These are phyloP conservation scores for Zanthoxylum bungeanum DNA, from an alignment of 345 rosid species.

Conservation along the genomic window DNA sequence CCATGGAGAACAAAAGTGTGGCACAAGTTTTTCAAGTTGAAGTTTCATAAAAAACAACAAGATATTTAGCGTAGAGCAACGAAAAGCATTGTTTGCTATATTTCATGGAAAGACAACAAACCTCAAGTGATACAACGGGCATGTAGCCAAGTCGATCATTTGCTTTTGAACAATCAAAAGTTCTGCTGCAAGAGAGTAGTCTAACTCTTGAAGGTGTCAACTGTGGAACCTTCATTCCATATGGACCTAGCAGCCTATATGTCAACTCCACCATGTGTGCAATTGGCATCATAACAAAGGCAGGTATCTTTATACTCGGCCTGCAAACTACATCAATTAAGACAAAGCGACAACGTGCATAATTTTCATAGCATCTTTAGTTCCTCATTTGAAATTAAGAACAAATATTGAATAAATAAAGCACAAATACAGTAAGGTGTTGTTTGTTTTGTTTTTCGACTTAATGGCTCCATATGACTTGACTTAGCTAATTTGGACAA, in stretches of 20 bases:
- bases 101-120: conserved; percentile 25
- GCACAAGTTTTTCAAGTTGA: conserved; percentile 2
- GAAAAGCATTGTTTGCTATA: neutral
- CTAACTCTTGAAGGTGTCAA: conserved; percentile 88
- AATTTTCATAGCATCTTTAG: neutral
- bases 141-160: conserved; percentile 79
- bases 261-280: conserved; percentile 67
- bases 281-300: conserved; percentile 72
- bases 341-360: conserved; percentile 16
- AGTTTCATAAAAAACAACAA: conserved; percentile 3
- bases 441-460: neutral
- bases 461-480: neutral
- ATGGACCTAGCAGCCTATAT: conserved; percentile 68
- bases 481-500: neutral
- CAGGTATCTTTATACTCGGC: conserved; percentile 87
- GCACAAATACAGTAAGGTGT: neutral
- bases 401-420: neutral
- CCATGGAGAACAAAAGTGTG: conserved; percentile 3
- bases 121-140: conserved; percentile 80
- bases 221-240: conserved; percentile 90
- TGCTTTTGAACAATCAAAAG: conserved; percentile 76
- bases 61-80: neutral
- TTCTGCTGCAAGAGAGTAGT: conserved; percentile 75
- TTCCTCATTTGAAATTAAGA: neutral
- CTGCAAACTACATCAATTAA: conserved; percentile 47